These are phyloP conservation scores for Saccharomyces hybrid DNA, from an alignment of 1,139 yeast species.

Conservation along the genomic window DNA sequence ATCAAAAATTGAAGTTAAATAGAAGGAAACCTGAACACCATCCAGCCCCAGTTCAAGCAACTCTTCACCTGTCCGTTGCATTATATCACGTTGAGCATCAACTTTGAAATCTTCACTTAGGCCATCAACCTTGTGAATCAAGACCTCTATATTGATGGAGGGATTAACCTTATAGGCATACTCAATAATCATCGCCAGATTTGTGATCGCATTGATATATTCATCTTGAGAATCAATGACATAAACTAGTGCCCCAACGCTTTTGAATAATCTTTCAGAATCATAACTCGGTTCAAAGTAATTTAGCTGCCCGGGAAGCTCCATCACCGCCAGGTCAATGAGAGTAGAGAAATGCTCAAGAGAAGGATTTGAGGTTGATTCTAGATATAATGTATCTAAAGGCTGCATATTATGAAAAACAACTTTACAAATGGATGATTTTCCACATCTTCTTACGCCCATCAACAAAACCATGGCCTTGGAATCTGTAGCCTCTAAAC, in stretches of 20 bases:
- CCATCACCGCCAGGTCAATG: slow-evolving; percentile 88
- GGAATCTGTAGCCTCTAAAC: slow-evolving; percentile 35
- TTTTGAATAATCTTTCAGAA: slow-evolving; percentile 65
- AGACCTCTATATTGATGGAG: slow-evolving; percentile 77
- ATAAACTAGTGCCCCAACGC: slow-evolving; percentile 89
- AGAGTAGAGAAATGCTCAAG: slow-evolving; percentile 70
- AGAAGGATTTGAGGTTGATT: slow-evolving; percentile 84
- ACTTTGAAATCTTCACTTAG: slow-evolving; percentile 85
- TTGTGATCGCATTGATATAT: slow-evolving; percentile 83
- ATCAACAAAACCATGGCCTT: slow-evolving; percentile 71
- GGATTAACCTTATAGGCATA: slow-evolving; percentile 85
- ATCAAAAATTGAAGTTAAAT: slow-evolving; percentile 87
- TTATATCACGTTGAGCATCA: slow-evolving; percentile 93
- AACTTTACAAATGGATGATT: slow-evolving; percentile 88
- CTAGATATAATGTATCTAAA: slow-evolving; percentile 81
- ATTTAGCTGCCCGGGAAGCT: slow-evolving; percentile 89
- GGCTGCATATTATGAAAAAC: slow-evolving; percentile 98
- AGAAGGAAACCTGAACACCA: slow-evolving; percentile 86
- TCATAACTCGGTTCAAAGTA: slow-evolving; percentile 82
- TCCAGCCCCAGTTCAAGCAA: slow-evolving; percentile 81
- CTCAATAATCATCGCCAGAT: slow-evolving; percentile 80
- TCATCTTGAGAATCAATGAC: slow-evolving; percentile 96
- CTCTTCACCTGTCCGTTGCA: slow-evolving; percentile 94
- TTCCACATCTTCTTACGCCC: slow-evolving; percentile 79
- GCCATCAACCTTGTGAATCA: slow-evolving; percentile 94